Base-by-base conservation (phyloP, 371 early-diverging fungal genomes). In the Mucor sp. region DNA sequence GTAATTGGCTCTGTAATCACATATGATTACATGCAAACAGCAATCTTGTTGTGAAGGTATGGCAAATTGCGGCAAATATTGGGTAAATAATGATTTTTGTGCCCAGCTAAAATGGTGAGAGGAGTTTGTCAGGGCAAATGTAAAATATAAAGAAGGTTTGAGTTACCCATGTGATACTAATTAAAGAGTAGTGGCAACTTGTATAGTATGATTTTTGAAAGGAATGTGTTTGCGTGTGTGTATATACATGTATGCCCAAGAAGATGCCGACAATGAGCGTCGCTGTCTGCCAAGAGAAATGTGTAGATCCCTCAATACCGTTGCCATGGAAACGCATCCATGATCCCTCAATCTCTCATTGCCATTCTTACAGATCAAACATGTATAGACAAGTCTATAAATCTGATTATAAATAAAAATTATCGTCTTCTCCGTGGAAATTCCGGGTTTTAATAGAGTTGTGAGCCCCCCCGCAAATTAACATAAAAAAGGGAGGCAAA, bases 11-110 rank as follows among this genome's bases (percentile, higher is more conserved):
- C 9, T 47, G 11, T 9, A 58, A 68, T 62, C 63, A 62, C 68
- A 67, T 67, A 30, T 44, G 30, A 62, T 25, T 44, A 7, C 35
- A 43, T n/a, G 23, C 48, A 14, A 30, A 30, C 17, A 17, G 27
- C 27, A 61, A 12, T 37, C 14, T 8, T 37, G 37, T 37, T 37
- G 37, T 30, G 32, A 28, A 23, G 3, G 37, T 6, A 47, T 63
- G 68, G 68, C 68, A 68, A 68, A 68, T 15, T 44, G 53, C 68
- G 68, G 68, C 68, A 68, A 63, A 68, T 39, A 33, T 17, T 68
- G 68, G 68, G 68, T 68, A 68, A 68, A 68, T 41, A 17, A 4
- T 14, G 43, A 55, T 25, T 5, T 15, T 33, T 44, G 33, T 15
- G 30, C 61, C 61, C 60, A 39, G 57, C 41, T 28, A 21, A 32